These are phyloP conservation scores for Proliferodiscus dingleyae DNA, from an alignment of 2,329 filamentous ascomycete genomes.

Conservation along the genomic window DNA sequence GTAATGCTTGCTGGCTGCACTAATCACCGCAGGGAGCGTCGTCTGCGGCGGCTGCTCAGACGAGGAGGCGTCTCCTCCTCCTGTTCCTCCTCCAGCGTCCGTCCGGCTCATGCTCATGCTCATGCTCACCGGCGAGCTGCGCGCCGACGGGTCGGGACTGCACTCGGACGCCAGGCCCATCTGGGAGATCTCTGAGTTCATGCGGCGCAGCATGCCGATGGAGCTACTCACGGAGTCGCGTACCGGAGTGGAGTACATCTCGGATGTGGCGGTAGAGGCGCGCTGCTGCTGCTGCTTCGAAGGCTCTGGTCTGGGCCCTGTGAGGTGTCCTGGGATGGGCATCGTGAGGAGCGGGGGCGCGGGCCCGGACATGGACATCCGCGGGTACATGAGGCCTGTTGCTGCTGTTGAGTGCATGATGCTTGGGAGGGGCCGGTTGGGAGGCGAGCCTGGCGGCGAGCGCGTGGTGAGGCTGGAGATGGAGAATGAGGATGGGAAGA, in stretches of 20 bases:
- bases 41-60: no score
- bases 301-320: constrained; percentile 14
- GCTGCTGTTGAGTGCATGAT: constrained; percentile 12
- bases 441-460: not conserved
- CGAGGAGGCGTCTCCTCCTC: no score
- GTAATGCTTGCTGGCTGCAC: constrained; percentile 15
- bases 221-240: constrained; percentile 9
- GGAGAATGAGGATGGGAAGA: not conserved
- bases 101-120: no score
- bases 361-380: constrained; percentile 3
- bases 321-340: constrained; percentile 16
- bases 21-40: no score
- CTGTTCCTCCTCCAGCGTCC: no score
- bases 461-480: not conserved
- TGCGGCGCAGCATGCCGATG: constrained; percentile 16
- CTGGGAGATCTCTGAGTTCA: constrained; percentile 20
- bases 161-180: no score
- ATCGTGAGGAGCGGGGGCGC: constrained; percentile 20
- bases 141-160: no score
- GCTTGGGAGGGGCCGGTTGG: constrained; percentile 6
- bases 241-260: constrained; percentile 2
- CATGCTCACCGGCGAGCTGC: no score
- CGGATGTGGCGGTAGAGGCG: no score
- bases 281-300: no score
- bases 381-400: constrained; percentile 2